Evolutionary conservation across 1,284 basidiomycete species (phyloP).

Genomic region (Cryptococcus hybrid): DNA sequence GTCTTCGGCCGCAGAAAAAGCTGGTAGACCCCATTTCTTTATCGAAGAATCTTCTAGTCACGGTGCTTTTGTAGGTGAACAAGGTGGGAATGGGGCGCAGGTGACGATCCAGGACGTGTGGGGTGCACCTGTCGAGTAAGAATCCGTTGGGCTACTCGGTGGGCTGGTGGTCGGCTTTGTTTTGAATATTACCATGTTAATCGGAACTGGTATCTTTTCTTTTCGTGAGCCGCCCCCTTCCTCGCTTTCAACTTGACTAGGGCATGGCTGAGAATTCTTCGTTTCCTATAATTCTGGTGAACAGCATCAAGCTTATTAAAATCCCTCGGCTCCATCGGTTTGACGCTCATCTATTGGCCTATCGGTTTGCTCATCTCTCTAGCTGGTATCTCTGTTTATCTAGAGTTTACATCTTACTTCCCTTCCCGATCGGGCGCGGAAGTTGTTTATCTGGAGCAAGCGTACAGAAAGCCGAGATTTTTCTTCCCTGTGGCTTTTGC

Average conservation of each 20-base stretch:
- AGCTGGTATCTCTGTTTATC: conserved; percentile 24
- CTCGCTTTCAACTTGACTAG: neutral
- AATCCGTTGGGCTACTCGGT: conserved; percentile 19
- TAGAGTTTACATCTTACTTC: conserved; percentile 24
- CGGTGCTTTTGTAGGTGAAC: conserved; percentile 7
- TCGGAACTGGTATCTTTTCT: conserved; percentile 29
- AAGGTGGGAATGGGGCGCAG: conserved; percentile 1
- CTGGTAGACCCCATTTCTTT: neutral
- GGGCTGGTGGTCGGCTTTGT: conserved; percentile 3
- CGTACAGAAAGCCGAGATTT: conserved; percentile 20
- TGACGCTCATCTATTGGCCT: conserved; percentile 27
- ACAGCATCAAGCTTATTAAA: conserved; percentile 14
- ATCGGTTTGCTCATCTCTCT: conserved; percentile 22
- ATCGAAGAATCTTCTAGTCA: neutral
- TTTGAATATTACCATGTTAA: conserved; percentile 17
- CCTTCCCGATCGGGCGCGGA: conserved; percentile 17
- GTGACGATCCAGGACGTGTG: conserved; percentile 12
- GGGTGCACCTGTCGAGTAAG: conserved; percentile 19
- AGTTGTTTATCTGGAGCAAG: conserved; percentile 35
- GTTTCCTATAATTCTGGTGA: too few species aligned
- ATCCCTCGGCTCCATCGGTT: conserved; percentile 20
- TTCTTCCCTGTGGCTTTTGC: conserved; percentile 25
- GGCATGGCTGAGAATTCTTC: neutral
- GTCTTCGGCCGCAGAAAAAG: neutral
- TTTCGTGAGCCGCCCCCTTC: conserved; percentile 7